Percentiles rank a stretch among this genome's conserved stretches.
Conservation (phyloP, 2,329 filamentous ascomycete species). For the Cladophialophora yegresii region DNA sequence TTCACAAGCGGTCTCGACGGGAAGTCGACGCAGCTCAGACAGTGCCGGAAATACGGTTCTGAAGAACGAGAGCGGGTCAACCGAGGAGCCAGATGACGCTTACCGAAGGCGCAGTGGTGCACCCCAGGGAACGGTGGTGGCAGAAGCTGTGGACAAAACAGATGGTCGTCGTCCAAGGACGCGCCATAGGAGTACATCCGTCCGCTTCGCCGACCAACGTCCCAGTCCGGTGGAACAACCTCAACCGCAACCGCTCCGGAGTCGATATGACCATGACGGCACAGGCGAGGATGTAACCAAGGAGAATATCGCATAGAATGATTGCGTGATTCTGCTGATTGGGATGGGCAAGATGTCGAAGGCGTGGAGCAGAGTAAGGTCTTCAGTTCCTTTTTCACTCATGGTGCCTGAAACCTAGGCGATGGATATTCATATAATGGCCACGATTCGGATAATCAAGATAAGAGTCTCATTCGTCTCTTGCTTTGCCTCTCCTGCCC, state of each 20-base stretch:
- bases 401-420: not conserved
- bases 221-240: not conserved
- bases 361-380: not conserved
- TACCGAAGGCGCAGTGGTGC: constrained; percentile 23
- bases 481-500: not conserved
- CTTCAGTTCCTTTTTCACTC: not conserved
- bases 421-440: not conserved
- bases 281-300: not conserved
- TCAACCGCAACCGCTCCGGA: constrained; percentile 15
- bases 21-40: constrained; percentile 20
- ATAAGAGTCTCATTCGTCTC: not conserved
- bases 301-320: constrained; percentile 6
- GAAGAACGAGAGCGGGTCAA: not conserved
- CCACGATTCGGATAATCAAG: not conserved
- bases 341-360: not conserved
- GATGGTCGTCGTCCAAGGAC: not conserved
- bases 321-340: not conserved
- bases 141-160: not conserved
- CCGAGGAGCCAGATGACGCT: not conserved
- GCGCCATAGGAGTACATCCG: constrained; percentile 21
- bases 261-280: constrained; percentile 24
- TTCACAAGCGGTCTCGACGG: constrained; percentile 29
- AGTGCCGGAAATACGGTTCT: not conserved
- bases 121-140: constrained; percentile 1
- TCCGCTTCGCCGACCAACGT: constrained; percentile 25